Evolutionary conservation across 371 early-diverging fungal genomes (phyloP).

Genomic region (Parasitella parasitica): DNA sequence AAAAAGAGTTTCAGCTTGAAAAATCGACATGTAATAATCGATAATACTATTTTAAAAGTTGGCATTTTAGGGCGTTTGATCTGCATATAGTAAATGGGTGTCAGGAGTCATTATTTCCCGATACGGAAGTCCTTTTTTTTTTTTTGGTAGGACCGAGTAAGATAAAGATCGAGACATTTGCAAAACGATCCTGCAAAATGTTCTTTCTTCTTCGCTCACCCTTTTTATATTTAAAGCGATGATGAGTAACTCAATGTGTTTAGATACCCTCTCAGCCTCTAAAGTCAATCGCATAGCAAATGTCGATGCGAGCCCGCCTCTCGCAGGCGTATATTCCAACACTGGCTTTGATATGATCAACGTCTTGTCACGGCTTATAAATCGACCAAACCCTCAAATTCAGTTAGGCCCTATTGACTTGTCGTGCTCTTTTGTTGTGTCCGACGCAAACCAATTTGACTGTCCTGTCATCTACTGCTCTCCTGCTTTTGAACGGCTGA

Average conservation of each 20-base stretch:
- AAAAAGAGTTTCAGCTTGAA: too few relatives aligned
- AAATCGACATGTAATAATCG: too few relatives aligned
- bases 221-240: too few relatives aligned
- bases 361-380: constrained; percentile 33
- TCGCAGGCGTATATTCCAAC: constrained; percentile 41
- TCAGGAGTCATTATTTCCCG: not conserved
- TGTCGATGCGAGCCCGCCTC: not conserved
- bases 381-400: constrained; percentile 50
- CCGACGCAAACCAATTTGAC: constrained; percentile 46
- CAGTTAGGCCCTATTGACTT: constrained; percentile 62
- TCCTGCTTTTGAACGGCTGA: constrained; percentile 58
- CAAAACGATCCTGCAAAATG: too few relatives aligned
- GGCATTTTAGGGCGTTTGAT: too few relatives aligned
- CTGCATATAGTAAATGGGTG: not conserved
- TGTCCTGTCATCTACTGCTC: constrained; percentile 58
- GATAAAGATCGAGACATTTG: too few relatives aligned
- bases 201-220: too few relatives aligned
- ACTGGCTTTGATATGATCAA: constrained; percentile 65
- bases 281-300: not conserved
- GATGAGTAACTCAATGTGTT: not conserved
- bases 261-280: not conserved
- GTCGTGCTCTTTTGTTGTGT: constrained; percentile 55
- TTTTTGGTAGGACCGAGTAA: not conserved
- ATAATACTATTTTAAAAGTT: too few relatives aligned
- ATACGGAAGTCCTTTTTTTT: not conserved